Evolutionary conservation across 192 early-diverging fungal species (phyloP), one percentile per base, ranked within the genome.

Genomic region (Coemansia sp.): DNA sequence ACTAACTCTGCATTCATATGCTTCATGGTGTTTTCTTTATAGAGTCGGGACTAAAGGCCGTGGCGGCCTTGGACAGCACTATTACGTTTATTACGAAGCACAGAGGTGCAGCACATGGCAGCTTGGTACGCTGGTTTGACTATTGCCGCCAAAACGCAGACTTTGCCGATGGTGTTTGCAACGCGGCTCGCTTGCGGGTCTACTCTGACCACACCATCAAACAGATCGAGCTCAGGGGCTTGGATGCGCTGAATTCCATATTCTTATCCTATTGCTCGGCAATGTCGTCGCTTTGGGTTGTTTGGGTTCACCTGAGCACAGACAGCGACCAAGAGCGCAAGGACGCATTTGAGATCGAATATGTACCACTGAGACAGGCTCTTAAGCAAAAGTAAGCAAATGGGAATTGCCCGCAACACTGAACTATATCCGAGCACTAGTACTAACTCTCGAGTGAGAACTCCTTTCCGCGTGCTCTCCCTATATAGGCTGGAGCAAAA

Each of bases 201-300:
- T 63, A 63, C 38, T 20, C 40, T 4, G 38, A 42, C 3, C 61
- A 63, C 13, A 5, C 11, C 0, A 22, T 63, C 34, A 34, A 42
- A 9, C 61, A 63, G 20, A 15, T 34, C 13, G 40, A 42, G n/a
- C 31, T 34, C 7, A 63, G 27, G 10, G 40, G n/a, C 10, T 42
- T 18, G 40, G 0, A 11, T 4, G 12, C 20, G 36, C 12, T 12
- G 10, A 1, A 22, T 5, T 63, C 61, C 5, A 22, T 22, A 38
- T 22, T 63, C 34, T 5, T 20, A 22, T 38, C 40, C 11, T 41
- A 40, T 34, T 63, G 12, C 33, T 3, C 20, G 61, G 43, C 24
- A 12, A 24, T 66, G 24, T 13, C 34, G 11, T 33, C 62, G 11
- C 68, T 76, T 44, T 76, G 74, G 74, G 54, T 63, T 15, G 74